phyloP scores from a whole-genome alignment of 139 green algal genomes.

The Chloropicon primus region DNA sequence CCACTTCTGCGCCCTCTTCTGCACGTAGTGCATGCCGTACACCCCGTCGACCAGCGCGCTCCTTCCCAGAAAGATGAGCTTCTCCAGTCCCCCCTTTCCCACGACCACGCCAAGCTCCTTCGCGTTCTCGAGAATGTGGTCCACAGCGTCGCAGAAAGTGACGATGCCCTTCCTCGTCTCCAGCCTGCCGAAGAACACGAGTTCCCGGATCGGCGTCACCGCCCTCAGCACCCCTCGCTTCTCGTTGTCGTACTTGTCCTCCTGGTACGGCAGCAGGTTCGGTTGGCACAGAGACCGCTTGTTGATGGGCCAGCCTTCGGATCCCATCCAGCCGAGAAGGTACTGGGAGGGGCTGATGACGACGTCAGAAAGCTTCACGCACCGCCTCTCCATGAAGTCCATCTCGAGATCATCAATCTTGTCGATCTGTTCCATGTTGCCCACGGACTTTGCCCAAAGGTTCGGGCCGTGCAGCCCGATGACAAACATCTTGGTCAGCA shows the following conservation, averaged over 20 bases:
- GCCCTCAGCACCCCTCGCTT: not conserved
- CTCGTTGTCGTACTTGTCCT: not conserved
- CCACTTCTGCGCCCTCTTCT: slow-evolving; percentile 16
- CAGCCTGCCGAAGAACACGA: slow-evolving; percentile 21
- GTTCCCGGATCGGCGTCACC: slow-evolving; percentile 4
- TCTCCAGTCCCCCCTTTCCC: slow-evolving; percentile 1
- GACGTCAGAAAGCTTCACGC: slow-evolving; percentile 15
- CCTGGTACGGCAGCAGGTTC: slow-evolving; percentile 18
- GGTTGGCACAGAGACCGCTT: slow-evolving; percentile 15
- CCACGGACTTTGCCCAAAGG: slow-evolving; percentile 19
- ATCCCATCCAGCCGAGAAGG: slow-evolving; percentile 20
- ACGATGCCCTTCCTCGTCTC: slow-evolving; percentile 23
- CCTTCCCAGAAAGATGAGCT: slow-evolving; percentile 18
- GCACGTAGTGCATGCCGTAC: slow-evolving; percentile 20
- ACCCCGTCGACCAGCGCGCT: slow-evolving; percentile 14
- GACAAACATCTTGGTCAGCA: slow-evolving; percentile 3
- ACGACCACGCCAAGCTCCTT: not conserved
- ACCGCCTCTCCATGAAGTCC: slow-evolving; percentile 20
- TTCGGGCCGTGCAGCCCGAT: slow-evolving; percentile 14
- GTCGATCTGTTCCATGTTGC: slow-evolving; percentile 21
- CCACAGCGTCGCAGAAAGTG: slow-evolving; percentile 20
- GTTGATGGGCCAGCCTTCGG: slow-evolving; percentile 13
- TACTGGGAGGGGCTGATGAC: slow-evolving; percentile 15
- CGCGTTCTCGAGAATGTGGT: slow-evolving; percentile 5
- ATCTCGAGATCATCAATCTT: slow-evolving; percentile 22